Percentiles rank a stretch among this genome's conserved stretches.
Conservation (phyloP, 768 basidiomycete genomes). For the Mrakia gelida region DNA sequence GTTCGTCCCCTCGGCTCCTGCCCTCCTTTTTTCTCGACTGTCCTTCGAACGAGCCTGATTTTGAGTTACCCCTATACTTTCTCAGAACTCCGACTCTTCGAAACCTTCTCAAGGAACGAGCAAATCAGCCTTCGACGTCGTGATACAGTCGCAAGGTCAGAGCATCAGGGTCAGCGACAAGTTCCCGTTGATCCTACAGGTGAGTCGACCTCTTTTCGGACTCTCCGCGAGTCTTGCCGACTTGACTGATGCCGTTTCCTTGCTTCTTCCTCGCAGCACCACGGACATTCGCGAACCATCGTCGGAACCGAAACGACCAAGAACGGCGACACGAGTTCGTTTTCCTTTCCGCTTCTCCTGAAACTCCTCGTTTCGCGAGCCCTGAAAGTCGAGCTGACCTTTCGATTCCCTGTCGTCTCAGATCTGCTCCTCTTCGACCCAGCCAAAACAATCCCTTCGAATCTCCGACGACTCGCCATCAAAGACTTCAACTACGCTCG, state of each 20-base stretch:
- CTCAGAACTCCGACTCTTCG: not conserved
- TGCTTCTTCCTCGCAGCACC: conserved; percentile 12
- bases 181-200: conserved; percentile 24
- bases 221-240: no score
- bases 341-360: not conserved
- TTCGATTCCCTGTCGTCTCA: not conserved
- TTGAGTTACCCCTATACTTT: no score
- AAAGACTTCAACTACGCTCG: conserved; percentile 2
- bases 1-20: not conserved
- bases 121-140: not conserved
- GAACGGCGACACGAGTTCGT: conserved; percentile 29
- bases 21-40: not conserved
- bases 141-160: conserved; percentile 20
- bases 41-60: not conserved
- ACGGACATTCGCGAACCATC: conserved; percentile 31
- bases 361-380: not conserved
- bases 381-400: not conserved
- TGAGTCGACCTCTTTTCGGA: not conserved
- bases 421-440: conserved; percentile 30
- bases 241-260: no score
- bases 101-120: not conserved
- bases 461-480: conserved; percentile 5
- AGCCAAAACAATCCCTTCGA: conserved; percentile 17
- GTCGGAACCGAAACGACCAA: conserved; percentile 23
- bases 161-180: conserved; percentile 15